A percentile compares a stretch with the other conserved stretches of the same genome.
phyloP scores from a whole-genome alignment of 306 rosid species.

The Quercus ilex region DNA sequence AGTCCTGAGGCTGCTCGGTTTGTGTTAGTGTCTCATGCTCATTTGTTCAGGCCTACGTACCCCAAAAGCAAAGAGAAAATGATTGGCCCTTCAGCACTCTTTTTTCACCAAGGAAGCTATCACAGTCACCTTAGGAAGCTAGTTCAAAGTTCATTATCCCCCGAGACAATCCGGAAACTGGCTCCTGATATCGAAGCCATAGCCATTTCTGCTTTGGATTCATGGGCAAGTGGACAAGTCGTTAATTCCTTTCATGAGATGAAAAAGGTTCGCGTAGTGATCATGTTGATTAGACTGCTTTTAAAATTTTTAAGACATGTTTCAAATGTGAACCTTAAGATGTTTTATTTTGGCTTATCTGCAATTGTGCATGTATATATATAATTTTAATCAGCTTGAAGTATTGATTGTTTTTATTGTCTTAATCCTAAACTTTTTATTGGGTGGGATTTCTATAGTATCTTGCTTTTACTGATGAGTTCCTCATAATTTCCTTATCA shows the following conservation, averaged over 20 bases:
- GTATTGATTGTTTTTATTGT: conserved; percentile 10
- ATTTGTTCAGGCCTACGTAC: conserved; percentile 81
- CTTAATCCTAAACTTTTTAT: conserved; percentile 10
- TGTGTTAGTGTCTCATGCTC: conserved; percentile 76
- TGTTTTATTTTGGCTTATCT: background rate
- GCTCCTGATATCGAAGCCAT: conserved; percentile 45
- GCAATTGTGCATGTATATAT: background rate
- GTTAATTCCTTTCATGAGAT: conserved; percentile 56
- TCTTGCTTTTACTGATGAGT: conserved; percentile 31
- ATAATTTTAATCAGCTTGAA: background rate
- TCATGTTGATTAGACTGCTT: background rate
- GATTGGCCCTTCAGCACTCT: conserved; percentile 87
- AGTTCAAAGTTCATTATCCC: conserved; percentile 61
- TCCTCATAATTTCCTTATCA: conserved; percentile 17
- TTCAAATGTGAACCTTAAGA: conserved; percentile 5
- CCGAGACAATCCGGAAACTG: conserved; percentile 39
- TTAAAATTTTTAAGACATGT: background rate
- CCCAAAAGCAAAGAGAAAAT: conserved; percentile 85
- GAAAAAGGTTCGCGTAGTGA: conserved; percentile 58
- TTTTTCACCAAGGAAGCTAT: conserved; percentile 84
- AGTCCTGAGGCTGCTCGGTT: conserved; percentile 82
- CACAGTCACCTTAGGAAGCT: conserved; percentile 63
- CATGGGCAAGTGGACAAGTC: conserved; percentile 50
- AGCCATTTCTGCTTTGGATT: conserved; percentile 54
- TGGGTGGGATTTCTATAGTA: conserved; percentile 2